A percentile compares a stretch with the other conserved stretches of the same genome.
These are phyloP conservation scores for Naematelia encephala DNA, from an alignment of 768 basidiomycete species.

Conservation along the genomic window DNA sequence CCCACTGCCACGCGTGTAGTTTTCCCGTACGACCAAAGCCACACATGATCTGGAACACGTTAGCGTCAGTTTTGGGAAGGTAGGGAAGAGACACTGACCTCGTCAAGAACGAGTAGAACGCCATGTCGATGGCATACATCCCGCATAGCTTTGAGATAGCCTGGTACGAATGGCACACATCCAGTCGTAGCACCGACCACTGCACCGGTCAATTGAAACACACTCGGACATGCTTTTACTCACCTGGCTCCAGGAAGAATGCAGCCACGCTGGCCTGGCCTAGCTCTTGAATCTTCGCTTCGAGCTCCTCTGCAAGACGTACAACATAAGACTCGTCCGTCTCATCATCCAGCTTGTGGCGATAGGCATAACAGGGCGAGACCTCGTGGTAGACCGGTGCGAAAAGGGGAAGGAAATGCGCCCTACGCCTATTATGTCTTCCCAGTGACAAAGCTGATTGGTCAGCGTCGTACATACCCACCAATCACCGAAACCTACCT, in stretches of 20 bases:
- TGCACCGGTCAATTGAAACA: constrained; percentile 66
- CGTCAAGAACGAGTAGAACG: constrained; percentile 74
- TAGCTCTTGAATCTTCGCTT: constrained; percentile 76
- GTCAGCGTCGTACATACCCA: not conserved
- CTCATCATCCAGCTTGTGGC: constrained; percentile 71
- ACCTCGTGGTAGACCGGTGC: constrained; percentile 63
- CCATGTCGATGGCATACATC: constrained; percentile 58
- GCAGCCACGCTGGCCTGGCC: constrained; percentile 71
- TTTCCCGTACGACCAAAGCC: constrained; percentile 91
- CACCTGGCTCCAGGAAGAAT: constrained; percentile 21
- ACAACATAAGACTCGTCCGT: constrained; percentile 75
- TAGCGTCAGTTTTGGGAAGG: not conserved
- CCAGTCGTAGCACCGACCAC: constrained; percentile 85
- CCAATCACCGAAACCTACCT: not conserved
- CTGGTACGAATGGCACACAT: constrained; percentile 70
- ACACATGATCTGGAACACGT: constrained; percentile 65
- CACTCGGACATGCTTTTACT: too few species aligned
- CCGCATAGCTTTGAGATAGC: constrained; percentile 70
- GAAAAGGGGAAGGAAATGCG: constrained; percentile 41
- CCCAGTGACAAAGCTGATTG: constrained; percentile 67
- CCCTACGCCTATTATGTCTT: constrained; percentile 56
- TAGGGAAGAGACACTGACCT: constrained; percentile 40
- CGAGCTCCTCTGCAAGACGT: constrained; percentile 72
- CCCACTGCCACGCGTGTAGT: constrained; percentile 72
- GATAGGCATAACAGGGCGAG: constrained; percentile 78